Base-by-base conservation (phyloP, 139 green algal species). In the Micromonas pusilla region DNA sequence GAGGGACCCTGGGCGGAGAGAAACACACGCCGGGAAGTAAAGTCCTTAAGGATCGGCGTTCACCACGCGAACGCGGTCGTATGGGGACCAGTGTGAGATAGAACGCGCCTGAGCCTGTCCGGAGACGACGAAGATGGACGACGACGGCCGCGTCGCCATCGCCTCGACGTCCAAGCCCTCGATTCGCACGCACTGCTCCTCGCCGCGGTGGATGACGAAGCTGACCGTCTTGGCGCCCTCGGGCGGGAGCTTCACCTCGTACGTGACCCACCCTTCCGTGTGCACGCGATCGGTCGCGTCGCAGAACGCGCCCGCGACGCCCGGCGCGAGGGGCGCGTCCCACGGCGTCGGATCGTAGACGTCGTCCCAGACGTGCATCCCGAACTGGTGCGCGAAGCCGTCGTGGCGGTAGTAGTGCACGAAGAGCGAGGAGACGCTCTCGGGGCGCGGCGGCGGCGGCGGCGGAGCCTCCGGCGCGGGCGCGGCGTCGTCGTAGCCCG, bases 361-460 rank as follows among this genome's bases (percentile, higher is more conserved):
- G 54, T 68, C 71, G 4, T 74, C 70, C 72, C 72, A 78, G 4
- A 53, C 57, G 72, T 78, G 72, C 45, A 62, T 6, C 25, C 72
- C 72, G 2, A 31, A 78, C 2, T 26, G n/a, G 52, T 68, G 52
- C 20, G 31, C 36, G n/a, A 21, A 26, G 30, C 53, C 72, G n/a
- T 68, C 30, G 1, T 13, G 52, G 23, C 33, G 72, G 52, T 71
- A 62, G 52, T 78, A 54, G 38, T 33, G 21, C 21, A 75, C 68
- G 20, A 36, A 4, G 2, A 72, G 4, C 68, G 20, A 36, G 26
- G 2, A 72, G 4, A 3, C 25, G n/a, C 62, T 68, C 62, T 16
- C 62, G 9, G 9, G 45, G 16, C 9, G 16, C 45, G 45, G 45
- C 9, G 9, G 45, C 45, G 9, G 45, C 45, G 45, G 45, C 45